Conservation (phyloP, 108 stramenopile genomes). For the Schizochytrium sp. region DNA sequence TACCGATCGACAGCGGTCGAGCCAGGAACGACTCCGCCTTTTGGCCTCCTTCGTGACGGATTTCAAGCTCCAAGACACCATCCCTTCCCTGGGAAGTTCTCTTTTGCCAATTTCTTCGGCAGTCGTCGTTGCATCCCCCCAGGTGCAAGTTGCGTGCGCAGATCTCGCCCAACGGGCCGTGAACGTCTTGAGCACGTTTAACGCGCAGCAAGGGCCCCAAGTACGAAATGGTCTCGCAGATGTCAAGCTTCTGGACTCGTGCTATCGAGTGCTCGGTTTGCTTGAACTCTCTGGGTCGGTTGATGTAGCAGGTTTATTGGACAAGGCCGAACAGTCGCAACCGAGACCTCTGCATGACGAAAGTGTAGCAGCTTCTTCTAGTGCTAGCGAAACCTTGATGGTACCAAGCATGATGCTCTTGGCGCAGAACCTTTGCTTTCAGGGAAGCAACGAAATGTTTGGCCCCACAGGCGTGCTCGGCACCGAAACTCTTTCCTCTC, state of each 20-base stretch:
- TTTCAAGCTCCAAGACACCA: not conserved
- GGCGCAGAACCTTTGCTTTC: not conserved
- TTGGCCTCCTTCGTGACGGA: not conserved
- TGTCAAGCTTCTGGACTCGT: not conserved
- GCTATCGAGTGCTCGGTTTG: not conserved
- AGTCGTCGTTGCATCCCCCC: too few relatives aligned
- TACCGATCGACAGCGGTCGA: too few relatives aligned
- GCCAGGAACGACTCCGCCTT: not conserved
- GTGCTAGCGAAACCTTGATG: not conserved
- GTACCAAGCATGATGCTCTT: not conserved
- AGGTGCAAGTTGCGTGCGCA: too few relatives aligned
- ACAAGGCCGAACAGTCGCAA: not conserved
- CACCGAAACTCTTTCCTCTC: not conserved
- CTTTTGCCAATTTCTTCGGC: not conserved
- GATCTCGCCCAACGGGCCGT: too few relatives aligned
- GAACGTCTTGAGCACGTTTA: too few relatives aligned
- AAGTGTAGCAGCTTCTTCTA: too few relatives aligned
- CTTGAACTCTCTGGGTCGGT: not conserved
- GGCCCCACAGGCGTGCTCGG: not conserved
- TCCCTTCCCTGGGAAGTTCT: not conserved
- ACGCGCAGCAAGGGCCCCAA: too few relatives aligned
- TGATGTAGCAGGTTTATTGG: not conserved
- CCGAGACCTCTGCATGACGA: too few relatives aligned
- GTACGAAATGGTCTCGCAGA: not conserved
- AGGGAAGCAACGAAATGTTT: too few relatives aligned